Base-by-base conservation (phyloP, 768 basidiomycete genomes). In the Lentinula aciculospora region DNA sequence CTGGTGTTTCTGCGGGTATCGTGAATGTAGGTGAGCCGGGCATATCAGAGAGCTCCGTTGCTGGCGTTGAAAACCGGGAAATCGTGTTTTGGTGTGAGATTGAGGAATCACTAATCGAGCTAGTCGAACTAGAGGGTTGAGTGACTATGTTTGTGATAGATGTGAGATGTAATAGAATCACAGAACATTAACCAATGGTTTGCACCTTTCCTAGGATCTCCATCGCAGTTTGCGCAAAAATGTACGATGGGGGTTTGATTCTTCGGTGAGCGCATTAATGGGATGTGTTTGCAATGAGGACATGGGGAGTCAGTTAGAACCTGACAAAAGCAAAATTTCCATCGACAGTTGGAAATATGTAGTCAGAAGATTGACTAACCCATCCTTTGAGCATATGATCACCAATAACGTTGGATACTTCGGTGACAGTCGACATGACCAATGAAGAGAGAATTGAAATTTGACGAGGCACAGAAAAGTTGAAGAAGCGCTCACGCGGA, bases 361-460 rank as follows among this genome's bases (percentile, higher is more conserved):
- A 40, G 12, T n/a, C 19, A 28, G n/a, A 34, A 45, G 8, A 17
- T 23, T 34, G 5, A 66, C 75, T 59, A 58, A 88, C 89, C 88
- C 88, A 90, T 63, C 89, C 89, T 68, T 81, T 84, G 61, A 90
- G 72, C 83, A 92, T 83, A 60, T 81, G 86, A 61, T 85, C 80
- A 4, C 87, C 87, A 15, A 92, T 76, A 37, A 72, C 78, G 58
- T 71, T 70, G n/a, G 89, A 82, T 9, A 88, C 77, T 63, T 86
- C 80, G 39, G 75, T 68, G 42, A 83, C 70, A 27, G 72, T 76
- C 37, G 73, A 72, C 84, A 86, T 86, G 28, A 54, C 59, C 39
- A n/a, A 13, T 39, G 37, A 12, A 32, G 50, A 32, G 51, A 32
- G n/a, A 45, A n/a, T 8, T 42, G 21, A 42, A 19, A 53, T 42